These are phyloP conservation scores for Malassezia slooffiae DNA, from an alignment of 1,284 basidiomycete genomes.

Conservation along the genomic window DNA sequence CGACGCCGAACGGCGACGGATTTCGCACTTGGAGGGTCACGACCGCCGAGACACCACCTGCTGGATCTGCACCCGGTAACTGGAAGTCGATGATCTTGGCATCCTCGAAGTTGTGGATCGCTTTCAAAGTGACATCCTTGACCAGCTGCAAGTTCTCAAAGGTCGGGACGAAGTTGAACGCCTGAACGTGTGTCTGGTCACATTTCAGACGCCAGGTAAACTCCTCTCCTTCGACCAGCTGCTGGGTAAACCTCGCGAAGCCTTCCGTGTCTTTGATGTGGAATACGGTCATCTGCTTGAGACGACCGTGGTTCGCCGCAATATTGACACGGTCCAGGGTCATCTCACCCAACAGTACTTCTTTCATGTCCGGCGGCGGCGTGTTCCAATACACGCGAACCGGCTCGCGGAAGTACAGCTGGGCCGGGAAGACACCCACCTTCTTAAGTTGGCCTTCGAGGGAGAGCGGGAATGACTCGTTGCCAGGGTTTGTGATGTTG, in stretches of 20 bases:
- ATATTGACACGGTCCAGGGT: constrained; percentile 36
- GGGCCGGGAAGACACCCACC: constrained; percentile 47
- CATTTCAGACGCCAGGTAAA: constrained; percentile 63
- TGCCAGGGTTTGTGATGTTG: constrained; percentile 43
- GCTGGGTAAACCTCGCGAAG: constrained; percentile 45
- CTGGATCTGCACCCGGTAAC: constrained; percentile 61
- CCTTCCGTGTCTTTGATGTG: constrained; percentile 36
- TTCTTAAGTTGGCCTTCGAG: constrained; percentile 46
- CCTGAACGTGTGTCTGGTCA: constrained; percentile 57
- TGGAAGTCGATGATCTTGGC: constrained; percentile 58
- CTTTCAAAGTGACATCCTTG: constrained; percentile 48
- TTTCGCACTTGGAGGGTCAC: constrained; percentile 57
- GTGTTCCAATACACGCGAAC: constrained; percentile 45
- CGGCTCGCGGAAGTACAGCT: constrained; percentile 44
- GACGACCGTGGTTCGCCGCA: constrained; percentile 43
- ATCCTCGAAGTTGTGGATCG: constrained; percentile 60
- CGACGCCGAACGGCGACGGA: constrained; percentile 61
- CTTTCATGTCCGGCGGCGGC: constrained; percentile 30
- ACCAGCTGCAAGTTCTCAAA: constrained; percentile 30
- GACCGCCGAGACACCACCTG: constrained; percentile 59
- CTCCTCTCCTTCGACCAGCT: constrained; percentile 57
- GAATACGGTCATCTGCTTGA: constrained; percentile 47
- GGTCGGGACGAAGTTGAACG: constrained; percentile 49
- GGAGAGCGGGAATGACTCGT: constrained; percentile 44
- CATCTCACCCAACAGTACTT: constrained; percentile 41